These are phyloP conservation scores for Sugiyamaella valdiviana DNA, from an alignment of 805 yeast genomes.

Conservation along the genomic window DNA sequence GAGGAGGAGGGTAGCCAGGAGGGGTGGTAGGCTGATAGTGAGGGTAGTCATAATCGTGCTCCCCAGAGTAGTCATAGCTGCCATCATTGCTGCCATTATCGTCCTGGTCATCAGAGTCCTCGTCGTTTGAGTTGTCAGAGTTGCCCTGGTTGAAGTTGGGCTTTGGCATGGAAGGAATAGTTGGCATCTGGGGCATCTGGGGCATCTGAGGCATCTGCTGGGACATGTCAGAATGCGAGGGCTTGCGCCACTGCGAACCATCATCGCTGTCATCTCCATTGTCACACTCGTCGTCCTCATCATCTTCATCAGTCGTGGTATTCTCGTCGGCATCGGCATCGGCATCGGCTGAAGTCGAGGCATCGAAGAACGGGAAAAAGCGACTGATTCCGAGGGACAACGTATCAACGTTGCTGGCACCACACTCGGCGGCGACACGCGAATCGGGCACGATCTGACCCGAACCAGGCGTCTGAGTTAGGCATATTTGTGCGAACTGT, in stretches of 20 bases:
- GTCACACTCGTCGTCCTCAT: slow-evolving; percentile 21
- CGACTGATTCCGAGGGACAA: slow-evolving; percentile 5
- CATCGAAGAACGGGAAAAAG: slow-evolving; percentile 6
- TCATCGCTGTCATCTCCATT: slow-evolving; percentile 24
- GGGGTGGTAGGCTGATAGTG: neutral
- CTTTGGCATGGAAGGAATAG: neutral
- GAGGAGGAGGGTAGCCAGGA: neutral
- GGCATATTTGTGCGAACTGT: neutral
- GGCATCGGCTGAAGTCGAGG: neutral
- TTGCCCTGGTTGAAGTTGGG: neutral
- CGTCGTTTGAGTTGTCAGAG: neutral
- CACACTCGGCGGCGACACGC: neutral
- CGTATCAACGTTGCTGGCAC: neutral
- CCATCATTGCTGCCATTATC: slow-evolving; percentile 1
- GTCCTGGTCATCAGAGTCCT: neutral
- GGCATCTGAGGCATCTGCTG: neutral
- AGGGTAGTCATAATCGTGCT: neutral
- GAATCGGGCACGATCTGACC: neutral
- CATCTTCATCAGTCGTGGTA: slow-evolving; percentile 16
- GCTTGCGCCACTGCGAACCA: slow-evolving; percentile 20
- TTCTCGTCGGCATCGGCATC: slow-evolving; percentile 7
- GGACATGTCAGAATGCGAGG: neutral
- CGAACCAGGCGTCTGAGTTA: neutral
- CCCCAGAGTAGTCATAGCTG: neutral
- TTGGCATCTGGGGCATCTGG: neutral